Evolutionary conservation across 805 yeast species (phyloP).

Genomic region (Diddensiella santjacobensis): DNA sequence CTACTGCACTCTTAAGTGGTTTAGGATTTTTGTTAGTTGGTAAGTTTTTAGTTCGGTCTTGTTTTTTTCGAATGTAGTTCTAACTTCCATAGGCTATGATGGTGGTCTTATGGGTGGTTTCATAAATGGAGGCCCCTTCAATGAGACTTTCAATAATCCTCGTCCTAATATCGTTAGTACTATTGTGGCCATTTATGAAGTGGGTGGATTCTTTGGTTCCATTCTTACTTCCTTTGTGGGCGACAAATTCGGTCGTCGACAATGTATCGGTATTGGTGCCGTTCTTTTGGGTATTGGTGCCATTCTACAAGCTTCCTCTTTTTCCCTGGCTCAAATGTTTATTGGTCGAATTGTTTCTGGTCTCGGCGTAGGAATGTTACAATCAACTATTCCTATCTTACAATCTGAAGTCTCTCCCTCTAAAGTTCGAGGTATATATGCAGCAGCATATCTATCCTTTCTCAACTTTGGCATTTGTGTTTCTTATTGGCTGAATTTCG

Average conservation of each 20-base stretch:
- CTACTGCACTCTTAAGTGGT: constrained; percentile 11
- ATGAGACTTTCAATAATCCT: constrained; percentile 9
- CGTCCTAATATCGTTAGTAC: constrained; percentile 5
- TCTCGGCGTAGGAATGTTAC: constrained; percentile 56
- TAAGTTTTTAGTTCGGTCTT: background rate
- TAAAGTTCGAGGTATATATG: constrained; percentile 5
- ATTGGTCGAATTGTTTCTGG: constrained; percentile 75
- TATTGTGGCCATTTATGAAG: constrained; percentile 13
- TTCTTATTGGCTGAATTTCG: constrained; percentile 17
- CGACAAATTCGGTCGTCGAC: constrained; percentile 10
- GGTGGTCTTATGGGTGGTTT: constrained; percentile 14
- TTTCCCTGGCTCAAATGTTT: constrained; percentile 66
- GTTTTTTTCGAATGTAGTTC: background rate
- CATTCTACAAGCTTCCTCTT: constrained; percentile 53
- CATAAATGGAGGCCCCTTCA: constrained; percentile 11
- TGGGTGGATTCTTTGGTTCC: constrained; percentile 14
- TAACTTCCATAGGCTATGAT: constrained; percentile 12
- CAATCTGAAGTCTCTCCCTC: constrained; percentile 8
- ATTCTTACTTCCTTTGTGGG: constrained; percentile 9
- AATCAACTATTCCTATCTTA: constrained; percentile 6
- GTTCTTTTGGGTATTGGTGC: constrained; percentile 8
- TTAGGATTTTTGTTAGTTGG: constrained; percentile 12
- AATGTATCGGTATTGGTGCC: constrained; percentile 6
- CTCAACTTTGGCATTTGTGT: constrained; percentile 7
- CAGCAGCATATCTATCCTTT: constrained; percentile 6